Percentiles rank a stretch among this genome's conserved stretches.
Evolutionary conservation across 2,329 filamentous ascomycete species (phyloP).

Genomic region (Xylariaceae sp.): DNA sequence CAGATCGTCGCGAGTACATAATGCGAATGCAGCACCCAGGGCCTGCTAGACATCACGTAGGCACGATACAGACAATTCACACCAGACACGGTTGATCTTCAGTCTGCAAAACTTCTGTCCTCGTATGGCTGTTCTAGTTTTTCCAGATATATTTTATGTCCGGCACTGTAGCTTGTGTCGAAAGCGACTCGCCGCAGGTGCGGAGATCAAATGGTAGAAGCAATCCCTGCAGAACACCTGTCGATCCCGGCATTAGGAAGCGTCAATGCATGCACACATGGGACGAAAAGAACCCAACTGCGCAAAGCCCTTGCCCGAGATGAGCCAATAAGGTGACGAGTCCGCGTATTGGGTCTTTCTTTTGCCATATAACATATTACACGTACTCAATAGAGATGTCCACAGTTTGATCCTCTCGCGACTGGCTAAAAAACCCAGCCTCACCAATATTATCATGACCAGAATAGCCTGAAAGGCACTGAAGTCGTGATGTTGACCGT

Average conservation of each 20-base stretch:
- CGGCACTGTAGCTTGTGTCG: conserved; percentile 14
- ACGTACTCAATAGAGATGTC: no score
- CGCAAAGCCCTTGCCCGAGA: conserved; percentile 16
- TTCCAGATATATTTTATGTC: conserved; percentile 20
- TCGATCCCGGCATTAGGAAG: conserved; percentile 26
- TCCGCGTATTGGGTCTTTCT: conserved; percentile 6
- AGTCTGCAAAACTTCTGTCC: conserved; percentile 3
- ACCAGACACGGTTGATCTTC: conserved; percentile 13
- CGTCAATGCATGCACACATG: conserved; percentile 23
- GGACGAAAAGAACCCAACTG: conserved; percentile 17
- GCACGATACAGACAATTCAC: neutral
- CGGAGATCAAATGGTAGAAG: conserved; percentile 15
- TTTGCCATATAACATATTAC: conserved; percentile 2
- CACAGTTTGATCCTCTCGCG: neutral
- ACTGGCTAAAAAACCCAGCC: conserved; percentile 13
- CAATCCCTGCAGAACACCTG: conserved; percentile 25
- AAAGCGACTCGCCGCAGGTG: conserved; percentile 10
- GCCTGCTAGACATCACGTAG: conserved; percentile 1
- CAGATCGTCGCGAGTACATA: conserved; percentile 21
- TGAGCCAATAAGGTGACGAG: conserved; percentile 18
- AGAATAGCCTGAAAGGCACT: conserved; percentile 17
- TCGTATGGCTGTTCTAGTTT: conserved; percentile 20
- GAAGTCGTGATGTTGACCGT: conserved; percentile 6
- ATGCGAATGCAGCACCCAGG: conserved; percentile 15
- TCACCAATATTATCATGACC: conserved; percentile 5